Base-by-base conservation (phyloP, 148 eudicot species). In the Arbutus unedo region DNA sequence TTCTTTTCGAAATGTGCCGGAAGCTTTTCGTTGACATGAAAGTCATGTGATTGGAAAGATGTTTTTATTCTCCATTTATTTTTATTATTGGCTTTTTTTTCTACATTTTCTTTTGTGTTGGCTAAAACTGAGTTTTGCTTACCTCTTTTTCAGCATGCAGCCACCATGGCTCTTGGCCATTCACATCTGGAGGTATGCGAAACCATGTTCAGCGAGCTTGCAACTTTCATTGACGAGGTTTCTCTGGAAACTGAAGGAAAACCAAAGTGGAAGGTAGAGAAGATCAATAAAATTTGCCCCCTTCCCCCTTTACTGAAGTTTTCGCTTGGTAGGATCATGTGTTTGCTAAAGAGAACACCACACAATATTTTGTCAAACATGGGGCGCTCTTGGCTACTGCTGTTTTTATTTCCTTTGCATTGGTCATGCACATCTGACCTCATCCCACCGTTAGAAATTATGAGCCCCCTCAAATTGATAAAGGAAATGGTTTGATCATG, bases 161-260 rank as follows among this genome's bases (percentile, higher is more conserved):
- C 98, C 76, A 92, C 98, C n/a, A 91, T 94, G 99, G 97, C 99
- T 79, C 99, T 96, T 81, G 99, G 99, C 60, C 98, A 94, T 85
- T 94, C 97, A 53, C 99, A 96, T 88, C 89, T 93, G 80, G 98
- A 93, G 90, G 93, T 93, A 72, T 91, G 93, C 84, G 99, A 96
- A 87, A 86, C 90, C 83, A 92, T 96, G 99, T 93, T 96, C 85
- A 84, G 93, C 23, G 99, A 94, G 87, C 99, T 96, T 88, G 87
- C 98, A 43, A 88, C 97, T 43, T 94, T 96, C 83, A 90, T 96
- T 74, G 97, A 96, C 59, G 99, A 96, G 80, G 87, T 91, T 60
- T 94, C 99, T 79, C 86, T 88, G 57, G 99, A 96, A 89, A 90
- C 97, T 11, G 99, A 96, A 82, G 98, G 92, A 82, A 96, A 94